phyloP scores from a whole-genome alignment of 139 green algal genomes.

The Nannochloris sp. region DNA sequence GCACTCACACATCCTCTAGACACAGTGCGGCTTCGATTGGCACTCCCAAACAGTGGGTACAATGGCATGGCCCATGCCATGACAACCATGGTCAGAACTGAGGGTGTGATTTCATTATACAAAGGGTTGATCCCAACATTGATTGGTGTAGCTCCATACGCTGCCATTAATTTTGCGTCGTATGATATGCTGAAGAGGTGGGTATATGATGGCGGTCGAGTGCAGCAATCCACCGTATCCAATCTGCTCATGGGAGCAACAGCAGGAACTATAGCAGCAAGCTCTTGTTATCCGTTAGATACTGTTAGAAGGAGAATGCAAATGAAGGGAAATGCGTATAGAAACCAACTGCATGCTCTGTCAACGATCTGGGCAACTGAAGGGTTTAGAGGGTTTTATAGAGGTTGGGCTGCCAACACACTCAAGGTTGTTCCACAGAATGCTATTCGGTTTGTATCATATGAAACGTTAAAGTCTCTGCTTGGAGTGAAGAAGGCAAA shows the following conservation, averaged over 20 bases:
- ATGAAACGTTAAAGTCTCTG: conserved; percentile 69
- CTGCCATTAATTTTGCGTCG: conserved; percentile 87
- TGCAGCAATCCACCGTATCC: conserved; percentile 39
- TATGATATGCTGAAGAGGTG: conserved; percentile 82
- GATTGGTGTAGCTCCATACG: conserved; percentile 89
- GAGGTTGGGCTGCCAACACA: conserved; percentile 80
- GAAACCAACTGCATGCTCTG: conserved; percentile 38
- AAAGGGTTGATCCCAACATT: conserved; percentile 86
- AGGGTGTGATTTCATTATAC: conserved; percentile 73
- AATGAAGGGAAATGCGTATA: conserved; percentile 79
- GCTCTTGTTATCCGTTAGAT: conserved; percentile 84
- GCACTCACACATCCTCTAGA: conserved; percentile 92
- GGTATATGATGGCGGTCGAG: conserved; percentile 37
- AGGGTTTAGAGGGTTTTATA: conserved; percentile 76
- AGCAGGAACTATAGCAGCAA: conserved; percentile 63
- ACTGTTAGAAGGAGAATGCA: conserved; percentile 80
- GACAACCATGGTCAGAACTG: conserved; percentile 46
- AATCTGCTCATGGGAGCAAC: conserved; percentile 68
- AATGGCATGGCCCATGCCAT: conserved; percentile 51
- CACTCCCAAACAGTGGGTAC: conserved; percentile 70
- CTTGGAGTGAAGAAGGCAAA: conserved; percentile 65
- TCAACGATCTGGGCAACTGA: conserved; percentile 49
- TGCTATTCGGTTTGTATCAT: conserved; percentile 77
- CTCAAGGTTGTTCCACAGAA: conserved; percentile 90
- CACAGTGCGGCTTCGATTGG: conserved; percentile 74